Evolutionary conservation across 2,329 filamentous ascomycete genomes (phyloP).

Genomic region (Botrytis sinoallii): DNA sequence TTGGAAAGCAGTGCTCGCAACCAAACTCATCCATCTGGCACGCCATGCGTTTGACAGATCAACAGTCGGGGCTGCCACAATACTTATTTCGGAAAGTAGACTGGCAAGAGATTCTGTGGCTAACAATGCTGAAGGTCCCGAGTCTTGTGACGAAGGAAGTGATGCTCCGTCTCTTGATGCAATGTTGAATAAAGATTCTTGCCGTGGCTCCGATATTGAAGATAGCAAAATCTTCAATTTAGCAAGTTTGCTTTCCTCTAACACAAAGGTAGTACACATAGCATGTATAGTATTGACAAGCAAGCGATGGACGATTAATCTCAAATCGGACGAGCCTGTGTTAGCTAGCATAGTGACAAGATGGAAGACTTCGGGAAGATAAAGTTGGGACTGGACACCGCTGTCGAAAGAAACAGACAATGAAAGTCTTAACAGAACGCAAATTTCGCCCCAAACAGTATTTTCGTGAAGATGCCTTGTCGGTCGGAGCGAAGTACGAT

Average conservation of each 20-base stretch:
- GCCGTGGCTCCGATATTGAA: conserved; percentile 56
- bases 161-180: conserved; percentile 52
- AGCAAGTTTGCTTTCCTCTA: conserved; percentile 53
- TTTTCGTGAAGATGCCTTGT: conserved; percentile 65
- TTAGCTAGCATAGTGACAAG: conserved; percentile 69
- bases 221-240: conserved; percentile 53
- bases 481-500: conserved; percentile 64
- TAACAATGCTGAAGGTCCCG: conserved; percentile 37
- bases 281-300: conserved; percentile 67
- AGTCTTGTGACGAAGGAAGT: conserved; percentile 53
- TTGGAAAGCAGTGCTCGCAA: conserved; percentile 70
- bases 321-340: conserved; percentile 56
- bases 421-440: conserved; percentile 63
- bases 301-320: conserved; percentile 59
- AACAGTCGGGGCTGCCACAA: conserved; percentile 59
- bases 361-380: conserved; percentile 67
- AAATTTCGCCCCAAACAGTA: conserved; percentile 66
- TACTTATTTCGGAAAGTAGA: conserved; percentile 61
- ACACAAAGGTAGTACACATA: conserved; percentile 60
- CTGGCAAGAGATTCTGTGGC: conserved; percentile 61
- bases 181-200: conserved; percentile 55
- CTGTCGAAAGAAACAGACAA: conserved; percentile 66
- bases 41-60: conserved; percentile 68
- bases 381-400: conserved; percentile 64
- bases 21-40: conserved; percentile 70